Base-by-base conservation (phyloP, 768 basidiomycete genomes). In the Cyclocybe aegerita region DNA sequence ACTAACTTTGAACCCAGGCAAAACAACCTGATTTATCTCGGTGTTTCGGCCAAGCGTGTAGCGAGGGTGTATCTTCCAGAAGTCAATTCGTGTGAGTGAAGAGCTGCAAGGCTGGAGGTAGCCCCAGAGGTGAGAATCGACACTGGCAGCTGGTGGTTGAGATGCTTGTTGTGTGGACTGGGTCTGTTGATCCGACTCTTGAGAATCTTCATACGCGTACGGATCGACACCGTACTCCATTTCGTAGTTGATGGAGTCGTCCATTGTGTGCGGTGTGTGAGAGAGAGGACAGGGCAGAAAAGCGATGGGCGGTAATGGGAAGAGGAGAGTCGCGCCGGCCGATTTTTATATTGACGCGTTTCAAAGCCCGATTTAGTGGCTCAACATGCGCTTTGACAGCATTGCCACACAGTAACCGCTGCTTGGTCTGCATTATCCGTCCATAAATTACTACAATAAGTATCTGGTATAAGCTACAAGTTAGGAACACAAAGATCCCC, bases 1-100 rank as follows among this genome's bases (percentile, higher is more conserved):
- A 91, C 90, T 91, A 62, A 91, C 80, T 76, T 81, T 89, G 71
- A 75, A 79, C 7, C 86, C 85, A 4, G 82, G 77, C 23, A 92
- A 68, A n/a, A 82, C 65, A 39, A 88, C 70, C 44, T 70, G 62
- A 50, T 86, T 82, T 52, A 68, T 69, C 0, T 71, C 69, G 0
- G 46, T 59, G 52, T 75, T 74, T 44, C 88, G 76, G 23, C 88
- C 88, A 54, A 90, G 65, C 16, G 62, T 71, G 56, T 81, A 79
- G 14, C 59, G 67, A 0, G 73, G 74, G 23, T 74, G 68, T 36
- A 76, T 56, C 58, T 78, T 85, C 71, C 73, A 80, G 52, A 90
- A 79, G 56, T 88, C 84, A 45, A 89, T 75, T 32, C 85, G 78
- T 15, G 66, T 68, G 6, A 86, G 67, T 3, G 64, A 54, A 17